Conservation (phyloP, 495 filamentous ascomycete species). For the Xylaria intraflava region DNA sequence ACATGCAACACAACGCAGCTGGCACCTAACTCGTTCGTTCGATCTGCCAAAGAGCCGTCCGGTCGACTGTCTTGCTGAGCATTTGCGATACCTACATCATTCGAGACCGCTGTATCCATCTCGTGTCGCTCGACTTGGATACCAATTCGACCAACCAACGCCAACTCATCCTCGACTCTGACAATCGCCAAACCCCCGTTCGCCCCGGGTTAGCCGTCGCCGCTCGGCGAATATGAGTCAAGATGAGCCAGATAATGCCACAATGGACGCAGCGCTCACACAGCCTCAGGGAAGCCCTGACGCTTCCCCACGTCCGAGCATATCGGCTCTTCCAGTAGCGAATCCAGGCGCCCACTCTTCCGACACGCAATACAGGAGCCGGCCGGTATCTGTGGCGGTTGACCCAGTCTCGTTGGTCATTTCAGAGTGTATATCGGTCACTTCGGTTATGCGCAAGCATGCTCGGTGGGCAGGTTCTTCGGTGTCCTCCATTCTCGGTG, state of each 20-base stretch:
- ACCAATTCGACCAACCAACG: not conserved
- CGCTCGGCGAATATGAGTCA: constrained; percentile 36
- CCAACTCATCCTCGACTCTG: not conserved
- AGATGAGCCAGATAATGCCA: constrained; percentile 33
- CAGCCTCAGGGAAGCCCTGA: constrained; percentile 14
- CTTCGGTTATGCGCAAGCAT: constrained; percentile 97
- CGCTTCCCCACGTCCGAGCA: constrained; percentile 12
- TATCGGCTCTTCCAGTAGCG: constrained; percentile 3
- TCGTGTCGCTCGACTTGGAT: not conserved
- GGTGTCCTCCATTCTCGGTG: constrained; percentile 90
- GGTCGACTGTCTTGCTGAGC: not conserved
- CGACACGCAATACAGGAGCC: constrained; percentile 43
- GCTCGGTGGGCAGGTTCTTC: constrained; percentile 94
- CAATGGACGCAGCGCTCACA: constrained; percentile 31
- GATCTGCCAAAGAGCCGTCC: not conserved
- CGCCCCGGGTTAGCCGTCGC: constrained; percentile 13
- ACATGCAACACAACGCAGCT: constrained; percentile 3
- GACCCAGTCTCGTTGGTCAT: constrained; percentile 93
- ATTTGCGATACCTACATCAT: not conserved
- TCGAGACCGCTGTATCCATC: not conserved
- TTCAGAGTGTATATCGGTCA: constrained; percentile 98
- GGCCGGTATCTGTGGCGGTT: constrained; percentile 68
- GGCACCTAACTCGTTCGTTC: constrained; percentile 1
- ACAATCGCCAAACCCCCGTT: not conserved
- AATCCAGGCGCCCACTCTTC: constrained; percentile 12